These are phyloP conservation scores for Leishmania braziliensis DNA, from an alignment of 208 protist genomes.

Conservation along the genomic window DNA sequence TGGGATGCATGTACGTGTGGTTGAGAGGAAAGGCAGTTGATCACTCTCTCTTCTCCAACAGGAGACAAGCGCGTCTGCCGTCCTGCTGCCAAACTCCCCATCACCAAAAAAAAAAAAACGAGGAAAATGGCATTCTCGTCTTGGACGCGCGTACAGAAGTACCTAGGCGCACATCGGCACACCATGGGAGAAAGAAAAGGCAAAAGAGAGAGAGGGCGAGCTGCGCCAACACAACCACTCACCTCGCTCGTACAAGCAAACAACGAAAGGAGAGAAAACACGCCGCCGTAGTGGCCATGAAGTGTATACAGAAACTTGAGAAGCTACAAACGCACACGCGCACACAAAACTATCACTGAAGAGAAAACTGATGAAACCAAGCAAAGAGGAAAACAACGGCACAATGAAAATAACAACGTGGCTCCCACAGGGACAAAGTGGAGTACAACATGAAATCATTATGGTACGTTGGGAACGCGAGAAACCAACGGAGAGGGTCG, in stretches of 20 bases:
- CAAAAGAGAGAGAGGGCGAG: not conserved
- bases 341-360: too few relatives aligned
- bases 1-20: too few relatives aligned
- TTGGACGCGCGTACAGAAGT: not conserved
- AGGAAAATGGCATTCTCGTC: not conserved
- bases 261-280: too few relatives aligned
- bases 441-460: not conserved
- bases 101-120: not conserved
- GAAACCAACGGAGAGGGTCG: not conserved
- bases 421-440: not conserved
- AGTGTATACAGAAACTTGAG: too few relatives aligned
- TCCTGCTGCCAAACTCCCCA: not conserved
- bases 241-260: too few relatives aligned
- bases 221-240: too few relatives aligned
- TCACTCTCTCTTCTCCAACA: not conserved
- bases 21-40: not conserved
- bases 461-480: too few relatives aligned
- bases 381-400: not conserved
- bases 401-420: too few relatives aligned
- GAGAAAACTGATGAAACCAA: not conserved
- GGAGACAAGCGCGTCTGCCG: not conserved
- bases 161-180: too few relatives aligned
- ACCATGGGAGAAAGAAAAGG: not conserved
- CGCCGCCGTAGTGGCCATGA: too few relatives aligned
- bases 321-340: too few relatives aligned